Evolutionary conservation across 2,329 filamentous ascomycete species (phyloP).

Genomic region (Anthostomella pinea): DNA sequence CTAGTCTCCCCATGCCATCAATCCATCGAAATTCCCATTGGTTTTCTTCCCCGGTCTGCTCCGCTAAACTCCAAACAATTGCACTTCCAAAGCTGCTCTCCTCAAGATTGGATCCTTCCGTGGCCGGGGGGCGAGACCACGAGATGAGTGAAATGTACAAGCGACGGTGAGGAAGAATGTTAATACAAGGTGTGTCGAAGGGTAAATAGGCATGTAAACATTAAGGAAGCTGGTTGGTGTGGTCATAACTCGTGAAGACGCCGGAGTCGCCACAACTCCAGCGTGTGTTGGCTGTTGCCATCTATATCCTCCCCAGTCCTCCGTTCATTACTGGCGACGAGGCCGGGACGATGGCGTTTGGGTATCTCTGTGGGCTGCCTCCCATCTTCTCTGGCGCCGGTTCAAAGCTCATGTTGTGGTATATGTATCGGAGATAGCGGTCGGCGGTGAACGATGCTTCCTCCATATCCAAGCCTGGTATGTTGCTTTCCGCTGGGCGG

Average conservation of each 20-base stretch:
- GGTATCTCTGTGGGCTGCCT: conserved; percentile 25
- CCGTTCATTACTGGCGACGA: conserved; percentile 13
- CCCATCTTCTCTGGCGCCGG: conserved; percentile 11
- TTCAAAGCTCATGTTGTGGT: conserved; percentile 2
- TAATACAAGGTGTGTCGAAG: conserved; percentile 24
- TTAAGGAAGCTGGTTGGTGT: conserved; percentile 28
- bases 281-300: conserved; percentile 13
- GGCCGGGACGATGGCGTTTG: conserved; percentile 15
- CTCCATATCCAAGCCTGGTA: conserved; percentile 16
- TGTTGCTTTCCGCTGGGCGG: too few species aligned
- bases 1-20: conserved; percentile 6
- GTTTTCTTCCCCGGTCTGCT: conserved; percentile 1
- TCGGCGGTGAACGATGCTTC: conserved; percentile 4
- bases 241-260: conserved; percentile 27
- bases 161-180: conserved; percentile 21
- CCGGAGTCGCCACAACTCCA: conserved; percentile 14
- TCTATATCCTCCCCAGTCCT: conserved; percentile 14
- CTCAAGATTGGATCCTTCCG: conserved; percentile 13
- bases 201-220: conserved; percentile 34
- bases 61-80: conserved; percentile 5
- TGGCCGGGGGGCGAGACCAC: conserved; percentile 28
- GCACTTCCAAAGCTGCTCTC: conserved; percentile 11
- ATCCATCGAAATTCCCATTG: conserved; percentile 11
- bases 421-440: conserved; percentile 7
- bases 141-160: conserved; percentile 30